These are phyloP conservation scores for Leptodermis oblonga DNA, from an alignment of 257 asterid genomes.

Conservation along the genomic window DNA sequence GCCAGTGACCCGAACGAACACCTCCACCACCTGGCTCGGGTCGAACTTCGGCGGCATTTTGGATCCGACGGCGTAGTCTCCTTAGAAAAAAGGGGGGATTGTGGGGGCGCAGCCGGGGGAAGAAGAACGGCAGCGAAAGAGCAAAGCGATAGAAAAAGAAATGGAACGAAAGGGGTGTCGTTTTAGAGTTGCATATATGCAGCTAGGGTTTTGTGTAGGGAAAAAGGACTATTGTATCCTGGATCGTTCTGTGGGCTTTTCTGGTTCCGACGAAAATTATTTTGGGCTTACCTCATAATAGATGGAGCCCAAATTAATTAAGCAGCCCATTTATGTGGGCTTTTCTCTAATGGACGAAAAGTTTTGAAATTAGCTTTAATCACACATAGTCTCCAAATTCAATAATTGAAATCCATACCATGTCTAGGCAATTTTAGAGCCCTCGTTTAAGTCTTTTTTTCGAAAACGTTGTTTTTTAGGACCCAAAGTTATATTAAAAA, in stretches of 20 bases:
- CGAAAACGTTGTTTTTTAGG: too few species aligned
- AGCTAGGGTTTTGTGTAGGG: conserved; percentile 41
- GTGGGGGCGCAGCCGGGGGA: not conserved
- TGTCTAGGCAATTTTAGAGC: too few species aligned
- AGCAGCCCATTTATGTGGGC: not conserved
- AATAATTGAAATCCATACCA: too few species aligned
- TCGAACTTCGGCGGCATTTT: conserved; percentile 79
- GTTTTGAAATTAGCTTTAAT: too few species aligned
- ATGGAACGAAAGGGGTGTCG: not conserved
- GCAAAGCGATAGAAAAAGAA: not conserved
- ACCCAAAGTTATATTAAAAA: too few species aligned
- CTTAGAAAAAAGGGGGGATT: not conserved
- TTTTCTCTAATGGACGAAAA: not conserved
- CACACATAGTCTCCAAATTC: not conserved
- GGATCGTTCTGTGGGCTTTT: not conserved
- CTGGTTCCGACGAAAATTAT: not conserved
- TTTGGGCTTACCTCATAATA: not conserved
- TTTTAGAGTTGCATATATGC: conserved; percentile 11
- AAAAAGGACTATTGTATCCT: conserved; percentile 17
- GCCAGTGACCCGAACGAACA: conserved; percentile 63
- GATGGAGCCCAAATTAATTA: too few species aligned
- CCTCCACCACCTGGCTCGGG: conserved; percentile 60
- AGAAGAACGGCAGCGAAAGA: conserved; percentile 2
- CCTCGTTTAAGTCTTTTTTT: too few species aligned
- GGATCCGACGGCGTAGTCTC: conserved; percentile 17